Evolutionary conservation across 208 protist genomes (phyloP).

Genomic region (Acanthamoeba triangularis): DNA sequence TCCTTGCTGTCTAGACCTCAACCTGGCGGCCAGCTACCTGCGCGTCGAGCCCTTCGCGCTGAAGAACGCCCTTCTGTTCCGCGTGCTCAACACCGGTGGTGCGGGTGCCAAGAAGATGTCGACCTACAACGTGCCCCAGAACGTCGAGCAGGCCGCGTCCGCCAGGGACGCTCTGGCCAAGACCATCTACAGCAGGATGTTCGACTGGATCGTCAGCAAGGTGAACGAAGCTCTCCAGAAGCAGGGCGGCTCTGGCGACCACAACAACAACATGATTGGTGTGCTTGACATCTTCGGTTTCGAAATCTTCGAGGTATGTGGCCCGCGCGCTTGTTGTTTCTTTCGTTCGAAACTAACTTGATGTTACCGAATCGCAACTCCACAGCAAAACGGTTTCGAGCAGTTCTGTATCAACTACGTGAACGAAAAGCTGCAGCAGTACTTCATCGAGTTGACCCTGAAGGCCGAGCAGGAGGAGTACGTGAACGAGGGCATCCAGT

Average conservation of each 20-base stretch:
- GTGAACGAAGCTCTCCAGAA: conserved; percentile 89
- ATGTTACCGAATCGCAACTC: neutral
- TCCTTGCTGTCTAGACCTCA: conserved; percentile 87
- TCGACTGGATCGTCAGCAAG: conserved; percentile 91
- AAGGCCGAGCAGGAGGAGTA: conserved; percentile 98
- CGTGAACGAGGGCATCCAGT: conserved; percentile 96
- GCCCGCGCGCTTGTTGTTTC: neutral
- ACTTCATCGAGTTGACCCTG: conserved; percentile 96
- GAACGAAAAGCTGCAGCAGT: conserved; percentile 98
- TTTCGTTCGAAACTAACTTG: conserved; percentile 2
- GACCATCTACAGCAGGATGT: conserved; percentile 91
- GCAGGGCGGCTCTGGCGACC: conserved; percentile 6
- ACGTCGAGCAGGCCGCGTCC: conserved; percentile 77
- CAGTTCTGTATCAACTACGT: conserved; percentile 99
- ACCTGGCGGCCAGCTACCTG: conserved; percentile 58
- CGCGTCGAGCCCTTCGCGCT: conserved; percentile 73
- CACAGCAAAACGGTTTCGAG: conserved; percentile 97
- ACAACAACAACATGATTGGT: conserved; percentile 86
- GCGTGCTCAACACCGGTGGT: conserved; percentile 79
- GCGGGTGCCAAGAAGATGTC: conserved; percentile 92
- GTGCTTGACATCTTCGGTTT: conserved; percentile 98
- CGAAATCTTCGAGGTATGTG: conserved; percentile 94
- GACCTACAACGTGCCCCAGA: conserved; percentile 79
- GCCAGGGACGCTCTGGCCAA: conserved; percentile 90
- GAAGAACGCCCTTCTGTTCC: conserved; percentile 74